A percentile compares a stretch with the other conserved stretches of the same genome.
Conservation (phyloP, 1,284 basidiomycete species). For the Fomitiporia mediterranea region DNA sequence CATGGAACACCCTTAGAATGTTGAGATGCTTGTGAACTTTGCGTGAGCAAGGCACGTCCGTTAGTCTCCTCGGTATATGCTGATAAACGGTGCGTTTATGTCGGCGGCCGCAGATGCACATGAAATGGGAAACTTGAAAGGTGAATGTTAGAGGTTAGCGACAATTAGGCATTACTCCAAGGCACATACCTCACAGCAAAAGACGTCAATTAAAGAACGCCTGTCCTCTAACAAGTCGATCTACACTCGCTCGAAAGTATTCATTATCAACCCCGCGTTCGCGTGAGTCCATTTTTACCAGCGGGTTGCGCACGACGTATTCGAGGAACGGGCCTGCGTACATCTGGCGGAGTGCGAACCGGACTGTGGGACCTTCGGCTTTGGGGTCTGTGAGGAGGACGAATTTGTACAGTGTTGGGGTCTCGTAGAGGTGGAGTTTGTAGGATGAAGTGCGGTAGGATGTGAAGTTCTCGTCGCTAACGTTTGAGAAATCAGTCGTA, state of each 20-base stretch:
- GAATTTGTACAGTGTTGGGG: constrained; percentile 91
- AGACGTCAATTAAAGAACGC: constrained; percentile 50
- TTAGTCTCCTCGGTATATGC: too few species aligned
- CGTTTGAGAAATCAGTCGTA: constrained; percentile 1
- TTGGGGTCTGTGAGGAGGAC: constrained; percentile 88
- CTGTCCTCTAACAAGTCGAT: constrained; percentile 68
- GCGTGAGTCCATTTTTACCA: constrained; percentile 76
- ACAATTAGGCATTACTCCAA: too few species aligned
- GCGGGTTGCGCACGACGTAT: constrained; percentile 88
- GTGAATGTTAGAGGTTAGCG: too few species aligned
- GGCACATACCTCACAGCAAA: too few species aligned
- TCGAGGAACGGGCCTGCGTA: constrained; percentile 94
- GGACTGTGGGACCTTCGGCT: constrained; percentile 55
- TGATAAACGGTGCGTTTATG: too few species aligned
- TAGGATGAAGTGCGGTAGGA: constrained; percentile 90
- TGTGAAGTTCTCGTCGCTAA: constrained; percentile 85
- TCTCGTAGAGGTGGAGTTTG: constrained; percentile 92
- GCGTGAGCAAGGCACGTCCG: too few species aligned
- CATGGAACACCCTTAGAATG: too few species aligned
- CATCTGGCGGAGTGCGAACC: constrained; percentile 81
- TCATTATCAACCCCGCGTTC: constrained; percentile 88
- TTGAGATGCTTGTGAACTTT: too few species aligned
- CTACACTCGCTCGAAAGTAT: constrained; percentile 79
- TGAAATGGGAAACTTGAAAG: too few species aligned
- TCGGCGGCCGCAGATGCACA: too few species aligned